Percentiles rank a stretch among this genome's conserved stretches.
These are phyloP conservation scores for Corylus avellana DNA, from an alignment of 306 rosid species.

Conservation along the genomic window DNA sequence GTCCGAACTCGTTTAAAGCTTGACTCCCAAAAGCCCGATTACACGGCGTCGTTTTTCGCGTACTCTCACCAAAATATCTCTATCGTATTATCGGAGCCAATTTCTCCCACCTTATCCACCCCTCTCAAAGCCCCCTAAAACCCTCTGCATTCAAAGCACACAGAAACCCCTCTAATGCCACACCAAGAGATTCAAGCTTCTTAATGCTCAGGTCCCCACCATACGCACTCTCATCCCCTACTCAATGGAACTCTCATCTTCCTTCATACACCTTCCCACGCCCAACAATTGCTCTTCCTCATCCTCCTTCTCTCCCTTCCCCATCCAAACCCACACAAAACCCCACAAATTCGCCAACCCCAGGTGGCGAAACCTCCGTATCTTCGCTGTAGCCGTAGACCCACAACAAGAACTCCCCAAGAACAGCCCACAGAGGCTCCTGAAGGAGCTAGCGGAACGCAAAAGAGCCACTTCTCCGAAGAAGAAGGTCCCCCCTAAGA, in stretches of 20 bases:
- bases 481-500: conserved; percentile 65
- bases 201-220: conserved; percentile 7
- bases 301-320: conserved; percentile 56
- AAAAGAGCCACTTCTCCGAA: conserved; percentile 70
- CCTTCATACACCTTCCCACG: conserved; percentile 44
- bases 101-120: conserved; percentile 36
- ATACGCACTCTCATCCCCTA: conserved; percentile 6
- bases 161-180: conserved; percentile 32
- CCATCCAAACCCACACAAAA: conserved; percentile 37
- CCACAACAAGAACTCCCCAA: conserved; percentile 64
- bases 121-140: conserved; percentile 29
- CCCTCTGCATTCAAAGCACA: neutral
- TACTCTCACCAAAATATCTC: neutral
- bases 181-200: neutral
- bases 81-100: neutral
- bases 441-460: conserved; percentile 88
- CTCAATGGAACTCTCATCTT: conserved; percentile 78
- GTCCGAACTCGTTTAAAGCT: too few species aligned
- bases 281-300: conserved; percentile 53
- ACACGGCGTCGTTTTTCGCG: neutral
- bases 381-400: conserved; percentile 66
- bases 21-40: neutral
- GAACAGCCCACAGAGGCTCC: conserved; percentile 85
- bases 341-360: conserved; percentile 31
- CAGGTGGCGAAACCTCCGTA: conserved; percentile 23